Evolutionary conservation across 2,329 filamentous ascomycete genomes (phyloP), one percentile per base, ranked within the genome.

Genomic region (Didymella segeticola): DNA sequence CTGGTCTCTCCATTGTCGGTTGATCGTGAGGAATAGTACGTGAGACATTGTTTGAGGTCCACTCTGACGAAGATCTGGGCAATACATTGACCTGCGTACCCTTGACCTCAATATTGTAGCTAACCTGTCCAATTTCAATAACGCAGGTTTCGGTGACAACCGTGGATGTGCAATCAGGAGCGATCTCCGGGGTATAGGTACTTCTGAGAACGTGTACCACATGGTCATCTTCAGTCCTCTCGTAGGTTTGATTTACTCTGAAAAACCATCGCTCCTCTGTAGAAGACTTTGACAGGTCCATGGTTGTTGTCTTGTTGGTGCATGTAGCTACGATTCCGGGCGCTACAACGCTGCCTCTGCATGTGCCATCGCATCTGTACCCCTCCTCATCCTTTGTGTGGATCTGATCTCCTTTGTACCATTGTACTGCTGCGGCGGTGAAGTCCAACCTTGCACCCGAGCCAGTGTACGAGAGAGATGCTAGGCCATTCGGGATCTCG

Each of bases 271-370:
- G 41, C 5, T 46, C 48, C 1, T 34, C 12, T 2, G 27, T 41
- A 3, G 34, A 46, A 0, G 26, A 31, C 22, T 26, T 22, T 1
- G 26, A 27, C 1, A 52, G 27, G 6, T 34, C 42, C 36, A 46
- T 46, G 5, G 17, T 15, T 14, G 20, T 22, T 3, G 39, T 43
- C 14, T 42, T 25, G 25, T 36, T 49, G 12, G 47, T 42, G 25
- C 47, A 51, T 7, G 47, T 43, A 36, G 41, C 47, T 15, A 45
- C 38, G 10, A 45, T 51, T 9, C 47, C 47, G 3, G 47, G 31
- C 3, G 47, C 47, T 17, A 37, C 14, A 14, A 51, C 47, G 3
- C 17, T 30, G 9, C 47, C 47, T 20, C 31, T 17, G 25, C 39
- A 43, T 3, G 39, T 51, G 1, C 39, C 47, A 6, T 43, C 39